These are phyloP conservation scores for Fusarium avenaceum DNA, from an alignment of 2,329 filamentous ascomycete species.

Conservation along the genomic window DNA sequence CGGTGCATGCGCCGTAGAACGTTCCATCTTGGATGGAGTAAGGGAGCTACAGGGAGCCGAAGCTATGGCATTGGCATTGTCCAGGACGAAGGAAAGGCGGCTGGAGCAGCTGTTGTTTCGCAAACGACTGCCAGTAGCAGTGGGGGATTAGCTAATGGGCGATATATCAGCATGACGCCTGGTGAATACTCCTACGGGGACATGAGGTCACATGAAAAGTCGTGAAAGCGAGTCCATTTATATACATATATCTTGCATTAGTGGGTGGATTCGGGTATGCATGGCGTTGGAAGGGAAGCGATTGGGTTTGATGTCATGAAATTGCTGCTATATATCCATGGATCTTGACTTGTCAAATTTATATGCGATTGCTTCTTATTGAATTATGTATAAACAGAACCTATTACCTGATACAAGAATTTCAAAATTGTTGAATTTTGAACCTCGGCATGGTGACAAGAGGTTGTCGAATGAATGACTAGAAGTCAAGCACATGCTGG, in stretches of 20 bases:
- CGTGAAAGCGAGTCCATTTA: constrained; percentile 1
- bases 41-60: constrained; percentile 31
- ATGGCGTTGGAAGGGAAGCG: constrained; percentile 38
- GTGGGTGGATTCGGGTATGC: constrained; percentile 21
- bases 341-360: neutral
- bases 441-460: neutral
- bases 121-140: constrained; percentile 27
- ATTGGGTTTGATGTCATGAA: constrained; percentile 13
- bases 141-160: constrained; percentile 24
- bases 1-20: constrained; percentile 47
- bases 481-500: neutral
- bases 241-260: constrained; percentile 7
- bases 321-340: neutral
- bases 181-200: constrained; percentile 48
- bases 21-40: constrained; percentile 47
- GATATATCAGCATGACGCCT: constrained; percentile 48
- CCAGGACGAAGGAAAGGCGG: constrained; percentile 46
- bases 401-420: neutral
- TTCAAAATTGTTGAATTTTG: neutral
- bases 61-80: constrained; percentile 49
- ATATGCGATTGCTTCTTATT: neutral
- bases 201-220: constrained; percentile 40
- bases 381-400: constrained; percentile 2
- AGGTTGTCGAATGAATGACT: neutral
- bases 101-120: constrained; percentile 16